Conservation (phyloP, 1,284 basidiomycete species). For the Xanthoconium separans region DNA sequence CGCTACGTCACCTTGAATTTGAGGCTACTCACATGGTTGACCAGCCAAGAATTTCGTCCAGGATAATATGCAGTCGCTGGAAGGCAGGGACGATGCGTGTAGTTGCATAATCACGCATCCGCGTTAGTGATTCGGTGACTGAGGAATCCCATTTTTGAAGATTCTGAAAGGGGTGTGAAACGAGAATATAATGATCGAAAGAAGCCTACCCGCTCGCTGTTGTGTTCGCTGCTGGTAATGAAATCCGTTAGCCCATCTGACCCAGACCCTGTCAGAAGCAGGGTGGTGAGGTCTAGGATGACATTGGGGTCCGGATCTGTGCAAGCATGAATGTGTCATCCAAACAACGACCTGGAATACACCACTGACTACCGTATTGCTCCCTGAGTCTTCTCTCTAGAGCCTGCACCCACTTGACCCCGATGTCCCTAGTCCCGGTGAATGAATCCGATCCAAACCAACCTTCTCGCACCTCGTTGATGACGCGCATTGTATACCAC, state of each 20-base stretch:
- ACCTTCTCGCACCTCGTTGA: conserved; percentile 65
- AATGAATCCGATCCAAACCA: conserved; percentile 71
- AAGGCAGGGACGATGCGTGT: conserved; percentile 68
- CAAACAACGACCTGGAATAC: conserved; percentile 6
- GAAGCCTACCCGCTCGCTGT: conserved; percentile 69
- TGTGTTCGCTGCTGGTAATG: conserved; percentile 72
- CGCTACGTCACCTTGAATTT: conserved; percentile 9
- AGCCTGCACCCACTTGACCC: conserved; percentile 68
- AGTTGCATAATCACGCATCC: conserved; percentile 71
- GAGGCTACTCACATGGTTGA: conserved; percentile 57
- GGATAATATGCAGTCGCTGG: conserved; percentile 68
- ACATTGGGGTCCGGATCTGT: conserved; percentile 59
- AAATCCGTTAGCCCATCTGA: conserved; percentile 71
- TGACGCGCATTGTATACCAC: conserved; percentile 66
- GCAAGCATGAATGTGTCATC: conserved; percentile 9
- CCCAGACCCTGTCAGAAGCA: conserved; percentile 66
- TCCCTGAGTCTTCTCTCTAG: conserved; percentile 62
- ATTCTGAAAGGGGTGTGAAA: conserved; percentile 44
- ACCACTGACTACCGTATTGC: conserved; percentile 60
- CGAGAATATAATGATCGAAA: conserved; percentile 12
- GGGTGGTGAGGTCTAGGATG: conserved; percentile 67
- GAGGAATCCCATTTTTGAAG: conserved; percentile 79
- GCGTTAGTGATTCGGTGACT: conserved; percentile 64
- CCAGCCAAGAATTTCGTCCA: conserved; percentile 78
- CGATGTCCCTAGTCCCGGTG: conserved; percentile 65